Conservation (phyloP, 345 rosid genomes). For the Clausena lansium region DNA sequence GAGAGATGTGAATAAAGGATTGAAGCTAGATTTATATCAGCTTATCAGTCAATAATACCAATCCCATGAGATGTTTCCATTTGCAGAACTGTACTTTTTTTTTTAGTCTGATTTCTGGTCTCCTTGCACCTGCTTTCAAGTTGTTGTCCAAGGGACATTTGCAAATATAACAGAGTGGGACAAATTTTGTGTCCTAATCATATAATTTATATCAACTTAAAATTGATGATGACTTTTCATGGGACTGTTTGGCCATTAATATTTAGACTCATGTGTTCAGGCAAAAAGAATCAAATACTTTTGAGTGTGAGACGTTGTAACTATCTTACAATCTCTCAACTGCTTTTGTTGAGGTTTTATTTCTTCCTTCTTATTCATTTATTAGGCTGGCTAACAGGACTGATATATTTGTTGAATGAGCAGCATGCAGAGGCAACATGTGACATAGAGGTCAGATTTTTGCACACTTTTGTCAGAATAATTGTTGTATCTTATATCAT, state of each 20-base stretch:
- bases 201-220: background rate
- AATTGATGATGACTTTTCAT: background rate
- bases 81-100: background rate
- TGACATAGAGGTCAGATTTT: slow-evolving; percentile 73
- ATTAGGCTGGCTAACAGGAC: slow-evolving; percentile 73
- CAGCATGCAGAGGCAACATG: slow-evolving; percentile 65
- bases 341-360: slow-evolving; percentile 35
- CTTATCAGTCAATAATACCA: background rate
- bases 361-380: slow-evolving; percentile 41
- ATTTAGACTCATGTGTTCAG: background rate
- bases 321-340: slow-evolving; percentile 5
- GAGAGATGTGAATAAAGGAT: background rate
- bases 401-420: slow-evolving; percentile 69
- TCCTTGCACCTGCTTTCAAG: background rate
- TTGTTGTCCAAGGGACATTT: background rate
- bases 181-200: background rate
- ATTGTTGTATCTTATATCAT: background rate
- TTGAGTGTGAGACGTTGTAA: background rate
- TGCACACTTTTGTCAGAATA: slow-evolving; percentile 1
- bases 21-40: background rate
- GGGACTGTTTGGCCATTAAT: background rate
- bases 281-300: slow-evolving; percentile 1
- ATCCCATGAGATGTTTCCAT: background rate
- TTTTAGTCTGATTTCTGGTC: background rate
- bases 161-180: background rate